Percentiles rank a stretch among this genome's conserved stretches.
Evolutionary conservation across 202 grass and related monocot genomes (phyloP).

Genomic region (Zizania palustris): DNA sequence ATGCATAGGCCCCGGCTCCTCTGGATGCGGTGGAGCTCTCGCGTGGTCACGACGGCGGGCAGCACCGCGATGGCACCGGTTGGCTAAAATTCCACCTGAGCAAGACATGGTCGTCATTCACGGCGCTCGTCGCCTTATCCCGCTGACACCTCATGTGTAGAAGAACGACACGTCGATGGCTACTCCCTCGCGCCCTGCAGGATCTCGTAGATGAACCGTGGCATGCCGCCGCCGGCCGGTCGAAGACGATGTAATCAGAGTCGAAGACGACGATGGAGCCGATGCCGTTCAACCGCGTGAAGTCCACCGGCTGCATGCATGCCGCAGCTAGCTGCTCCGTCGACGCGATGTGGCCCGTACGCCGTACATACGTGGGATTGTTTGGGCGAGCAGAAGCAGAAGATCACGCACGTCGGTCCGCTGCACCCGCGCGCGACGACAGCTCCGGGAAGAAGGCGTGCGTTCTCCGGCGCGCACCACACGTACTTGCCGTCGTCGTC

Average conservation of each 20-base stretch:
- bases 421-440: constrained; percentile 42
- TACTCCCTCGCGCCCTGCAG: constrained; percentile 72
- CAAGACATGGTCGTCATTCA: constrained; percentile 49
- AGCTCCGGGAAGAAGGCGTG: constrained; percentile 85
- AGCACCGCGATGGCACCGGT: constrained; percentile 81
- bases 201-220: constrained; percentile 82
- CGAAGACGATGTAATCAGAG: constrained; percentile 70
- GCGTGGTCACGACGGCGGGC: constrained; percentile 68
- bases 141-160: no score
- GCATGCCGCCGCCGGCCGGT: constrained; percentile 21
- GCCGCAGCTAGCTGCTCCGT: constrained; percentile 68
- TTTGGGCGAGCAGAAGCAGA: constrained; percentile 97
- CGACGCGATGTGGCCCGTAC: constrained; percentile 71
- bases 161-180: no score
- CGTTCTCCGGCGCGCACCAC: constrained; percentile 73
- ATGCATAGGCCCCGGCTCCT: constrained; percentile 78
- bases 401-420: constrained; percentile 88
- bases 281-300: constrained; percentile 51
- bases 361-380: no score
- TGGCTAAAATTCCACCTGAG: constrained; percentile 80
- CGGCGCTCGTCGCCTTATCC: no score
- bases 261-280: constrained; percentile 92
- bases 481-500: constrained; percentile 60
- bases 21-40: constrained; percentile 72
- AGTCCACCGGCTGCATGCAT: constrained; percentile 72